Percentiles rank a stretch among this genome's conserved stretches.
These are phyloP conservation scores for Sedum album DNA, from an alignment of 164 flowering plant genomes.

Conservation along the genomic window DNA sequence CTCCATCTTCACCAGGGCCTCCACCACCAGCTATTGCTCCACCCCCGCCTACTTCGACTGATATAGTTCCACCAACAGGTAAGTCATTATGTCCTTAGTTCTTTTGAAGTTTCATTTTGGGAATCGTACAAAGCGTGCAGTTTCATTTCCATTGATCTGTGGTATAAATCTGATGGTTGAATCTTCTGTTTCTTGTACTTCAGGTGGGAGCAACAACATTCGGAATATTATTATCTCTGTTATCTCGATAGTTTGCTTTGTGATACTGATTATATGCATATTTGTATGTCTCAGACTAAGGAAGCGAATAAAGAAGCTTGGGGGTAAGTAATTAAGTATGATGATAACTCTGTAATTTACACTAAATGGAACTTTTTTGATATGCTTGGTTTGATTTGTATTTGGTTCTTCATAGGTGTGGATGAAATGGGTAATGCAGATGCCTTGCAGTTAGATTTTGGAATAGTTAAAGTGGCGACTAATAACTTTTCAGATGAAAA, in stretches of 20 bases:
- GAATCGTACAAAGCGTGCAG: too few species aligned
- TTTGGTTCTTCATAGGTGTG: background rate
- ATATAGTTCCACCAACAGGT: too few species aligned
- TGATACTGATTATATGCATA: background rate
- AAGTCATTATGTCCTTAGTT: background rate
- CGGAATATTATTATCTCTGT: background rate
- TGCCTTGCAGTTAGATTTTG: constrained; percentile 13
- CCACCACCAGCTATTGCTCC: background rate
- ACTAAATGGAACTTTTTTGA: background rate
- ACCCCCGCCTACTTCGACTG: too few species aligned
- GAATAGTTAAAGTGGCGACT: constrained; percentile 21
- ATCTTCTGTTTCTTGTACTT: background rate
- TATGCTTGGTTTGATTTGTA: too few species aligned
- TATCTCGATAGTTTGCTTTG: background rate
- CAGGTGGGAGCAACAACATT: background rate
- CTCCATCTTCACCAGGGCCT: background rate
- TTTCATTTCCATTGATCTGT: background rate
- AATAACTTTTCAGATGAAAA: constrained; percentile 25
- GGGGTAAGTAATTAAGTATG: background rate
- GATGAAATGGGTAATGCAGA: background rate
- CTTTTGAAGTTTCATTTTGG: too few species aligned
- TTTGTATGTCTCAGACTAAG: background rate
- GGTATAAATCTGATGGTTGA: background rate
- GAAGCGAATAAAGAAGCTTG: background rate
- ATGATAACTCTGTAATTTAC: too few species aligned